Evolutionary conservation across 495 filamentous ascomycete species (phyloP).

Genomic region (Apiosordaria backusii): DNA sequence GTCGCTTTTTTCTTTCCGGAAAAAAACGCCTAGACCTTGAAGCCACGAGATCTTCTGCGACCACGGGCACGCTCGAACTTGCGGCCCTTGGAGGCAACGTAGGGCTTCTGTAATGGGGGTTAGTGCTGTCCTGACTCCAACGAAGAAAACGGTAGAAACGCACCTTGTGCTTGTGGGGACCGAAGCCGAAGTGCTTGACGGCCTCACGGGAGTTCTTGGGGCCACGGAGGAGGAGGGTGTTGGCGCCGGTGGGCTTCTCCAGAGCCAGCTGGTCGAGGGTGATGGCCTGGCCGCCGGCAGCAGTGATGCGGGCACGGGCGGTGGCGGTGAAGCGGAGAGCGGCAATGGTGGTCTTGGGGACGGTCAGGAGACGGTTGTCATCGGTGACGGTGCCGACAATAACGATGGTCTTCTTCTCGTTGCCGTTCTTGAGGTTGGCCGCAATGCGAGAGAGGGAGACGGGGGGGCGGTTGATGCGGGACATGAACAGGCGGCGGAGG

Average conservation of each 20-base stretch:
- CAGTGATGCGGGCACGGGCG: conserved; percentile 85
- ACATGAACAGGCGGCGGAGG: conserved; percentile 95
- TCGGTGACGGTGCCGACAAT: conserved; percentile 92
- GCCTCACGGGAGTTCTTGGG: conserved; percentile 97
- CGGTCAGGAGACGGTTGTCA: conserved; percentile 82
- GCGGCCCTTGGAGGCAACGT: conserved; percentile 95
- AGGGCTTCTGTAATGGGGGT: conserved; percentile 69
- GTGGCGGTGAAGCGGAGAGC: conserved; percentile 95
- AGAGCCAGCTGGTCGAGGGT: conserved; percentile 96
- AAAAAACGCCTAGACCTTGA: conserved; percentile 80
- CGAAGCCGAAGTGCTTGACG: conserved; percentile 97
- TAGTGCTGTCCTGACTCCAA: conserved; percentile 24
- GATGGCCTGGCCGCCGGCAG: conserved; percentile 88
- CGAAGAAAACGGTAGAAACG: conserved; percentile 27
- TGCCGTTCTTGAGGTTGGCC: conserved; percentile 60
- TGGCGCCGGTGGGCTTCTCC: conserved; percentile 85
- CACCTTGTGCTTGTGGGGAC: conserved; percentile 95
- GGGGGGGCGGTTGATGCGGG: conserved; percentile 93
- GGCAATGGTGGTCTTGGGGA: conserved; percentile 89
- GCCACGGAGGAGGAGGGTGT: conserved; percentile 91
- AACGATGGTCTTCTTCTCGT: conserved; percentile 87
- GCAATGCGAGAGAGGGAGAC: conserved; percentile 88
- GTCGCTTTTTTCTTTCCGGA: background rate
- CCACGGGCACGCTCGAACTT: conserved; percentile 99
- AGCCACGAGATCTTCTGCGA: conserved; percentile 90